Percentiles rank a stretch among this genome's conserved stretches.
Evolutionary conservation across 768 basidiomycete species (phyloP).

Genomic region (Macrocybe gigantea): DNA sequence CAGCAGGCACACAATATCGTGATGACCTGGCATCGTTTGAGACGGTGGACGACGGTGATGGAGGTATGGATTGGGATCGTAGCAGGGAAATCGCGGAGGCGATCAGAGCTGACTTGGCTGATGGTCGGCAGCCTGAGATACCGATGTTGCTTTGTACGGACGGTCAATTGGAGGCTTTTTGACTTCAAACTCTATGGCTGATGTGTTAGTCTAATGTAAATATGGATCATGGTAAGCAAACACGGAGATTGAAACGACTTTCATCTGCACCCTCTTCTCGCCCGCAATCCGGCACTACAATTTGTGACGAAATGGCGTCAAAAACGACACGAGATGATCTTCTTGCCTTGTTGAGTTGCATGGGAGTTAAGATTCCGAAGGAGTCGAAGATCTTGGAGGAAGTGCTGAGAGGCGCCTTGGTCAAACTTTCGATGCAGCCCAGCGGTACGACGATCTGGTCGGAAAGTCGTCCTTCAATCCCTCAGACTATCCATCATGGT

Average conservation of each 20-base stretch:
- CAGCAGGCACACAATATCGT: background rate
- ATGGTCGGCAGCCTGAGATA: background rate
- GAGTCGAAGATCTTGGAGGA: slow-evolving; percentile 21
- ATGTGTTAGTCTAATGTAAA: too few species aligned
- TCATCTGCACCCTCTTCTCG: too few species aligned
- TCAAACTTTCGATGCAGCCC: slow-evolving; percentile 19
- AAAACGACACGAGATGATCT: slow-evolving; percentile 9
- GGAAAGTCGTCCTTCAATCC: slow-evolving; percentile 7
- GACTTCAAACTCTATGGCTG: too few species aligned
- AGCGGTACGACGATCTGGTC: slow-evolving; percentile 15
- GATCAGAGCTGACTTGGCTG: background rate
- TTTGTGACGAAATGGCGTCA: background rate
- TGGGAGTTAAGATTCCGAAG: slow-evolving; percentile 19
- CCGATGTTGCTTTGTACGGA: background rate
- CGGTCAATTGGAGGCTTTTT: background rate
- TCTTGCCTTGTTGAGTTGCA: slow-evolving; percentile 15
- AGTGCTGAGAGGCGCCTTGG: slow-evolving; percentile 15
- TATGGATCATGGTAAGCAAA: too few species aligned
- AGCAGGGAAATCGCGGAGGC: background rate
- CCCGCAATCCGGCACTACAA: too few species aligned
- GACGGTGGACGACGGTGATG: background rate
- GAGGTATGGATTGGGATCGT: slow-evolving; percentile 1
- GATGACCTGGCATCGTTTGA: background rate
- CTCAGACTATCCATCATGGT: slow-evolving; percentile 10
- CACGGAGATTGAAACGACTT: too few species aligned